A percentile compares a stretch with the other conserved stretches of the same genome.
Evolutionary conservation across 345 rosid species (phyloP).

Genomic region (Eucalyptus cloeziana): DNA sequence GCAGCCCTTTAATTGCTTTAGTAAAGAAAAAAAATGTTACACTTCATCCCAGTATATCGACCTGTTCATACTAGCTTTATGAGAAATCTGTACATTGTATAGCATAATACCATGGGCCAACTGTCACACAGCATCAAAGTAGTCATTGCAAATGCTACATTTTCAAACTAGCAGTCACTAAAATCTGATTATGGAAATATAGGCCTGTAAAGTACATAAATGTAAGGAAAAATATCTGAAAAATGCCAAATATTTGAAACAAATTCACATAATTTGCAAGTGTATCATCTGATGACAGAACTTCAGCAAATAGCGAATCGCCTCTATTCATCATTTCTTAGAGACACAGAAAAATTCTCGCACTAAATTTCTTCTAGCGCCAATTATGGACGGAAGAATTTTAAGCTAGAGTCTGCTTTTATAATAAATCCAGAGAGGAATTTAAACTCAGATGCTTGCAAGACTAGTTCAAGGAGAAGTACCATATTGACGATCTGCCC

Average conservation of each 20-base stretch:
- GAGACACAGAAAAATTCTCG: background rate
- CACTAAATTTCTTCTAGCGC: background rate
- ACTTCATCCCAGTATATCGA: background rate
- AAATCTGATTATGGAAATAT: background rate
- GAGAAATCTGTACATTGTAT: background rate
- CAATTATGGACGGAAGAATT: background rate
- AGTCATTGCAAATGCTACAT: background rate
- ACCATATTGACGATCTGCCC: background rate
- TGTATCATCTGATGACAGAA: background rate
- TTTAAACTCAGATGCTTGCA: background rate
- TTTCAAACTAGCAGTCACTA: background rate
- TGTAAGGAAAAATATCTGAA: background rate
- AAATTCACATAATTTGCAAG: background rate
- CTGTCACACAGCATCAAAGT: background rate
- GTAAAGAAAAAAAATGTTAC: background rate
- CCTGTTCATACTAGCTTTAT: background rate
- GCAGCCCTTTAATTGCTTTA: background rate
- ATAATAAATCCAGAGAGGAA: background rate
- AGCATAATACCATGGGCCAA: background rate
- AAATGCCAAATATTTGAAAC: background rate
- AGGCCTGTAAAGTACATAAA: background rate
- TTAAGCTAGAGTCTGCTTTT: background rate
- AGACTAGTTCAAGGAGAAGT: background rate
- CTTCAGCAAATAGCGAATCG: background rate
- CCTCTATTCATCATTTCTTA: background rate